Percentiles rank a stretch among this genome's conserved stretches.
Evolutionary conservation across 371 early-diverging fungal species (phyloP).

Genomic region (Mucor saturninus): DNA sequence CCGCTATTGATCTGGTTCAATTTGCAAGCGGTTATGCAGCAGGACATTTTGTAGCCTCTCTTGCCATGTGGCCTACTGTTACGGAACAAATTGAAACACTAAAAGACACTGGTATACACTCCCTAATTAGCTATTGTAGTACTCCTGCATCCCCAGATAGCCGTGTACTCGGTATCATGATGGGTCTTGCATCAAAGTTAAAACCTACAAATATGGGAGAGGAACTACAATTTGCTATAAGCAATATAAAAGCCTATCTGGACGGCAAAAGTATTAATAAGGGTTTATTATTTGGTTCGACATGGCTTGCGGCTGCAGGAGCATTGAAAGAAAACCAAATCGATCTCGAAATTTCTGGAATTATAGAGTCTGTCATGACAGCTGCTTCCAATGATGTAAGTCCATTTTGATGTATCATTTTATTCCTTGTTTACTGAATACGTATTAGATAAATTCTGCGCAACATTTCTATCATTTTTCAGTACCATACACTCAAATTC

Average conservation of each 20-base stretch:
- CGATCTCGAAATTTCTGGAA: conserved; percentile 20
- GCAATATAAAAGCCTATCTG: conserved; percentile 24
- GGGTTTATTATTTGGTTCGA: conserved; percentile 38
- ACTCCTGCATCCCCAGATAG: conserved; percentile 22
- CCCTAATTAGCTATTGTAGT: conserved; percentile 29
- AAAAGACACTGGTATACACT: conserved; percentile 15
- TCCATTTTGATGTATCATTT: background rate
- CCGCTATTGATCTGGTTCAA: conserved; percentile 40
- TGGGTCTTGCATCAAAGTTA: conserved; percentile 47
- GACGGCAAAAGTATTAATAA: conserved; percentile 22
- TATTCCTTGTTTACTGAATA: background rate
- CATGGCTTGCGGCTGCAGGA: conserved; percentile 40
- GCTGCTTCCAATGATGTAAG: conserved; percentile 36
- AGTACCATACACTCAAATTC: conserved; percentile 30
- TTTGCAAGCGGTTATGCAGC: conserved; percentile 62
- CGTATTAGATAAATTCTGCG: conserved; percentile 13
- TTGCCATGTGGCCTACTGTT: conserved; percentile 55
- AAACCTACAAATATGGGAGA: conserved; percentile 28
- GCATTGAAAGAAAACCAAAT: conserved; percentile 15
- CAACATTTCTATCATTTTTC: conserved; percentile 46
- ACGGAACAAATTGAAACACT: conserved; percentile 38
- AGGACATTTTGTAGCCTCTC: conserved; percentile 44
- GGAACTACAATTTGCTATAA: conserved; percentile 29
- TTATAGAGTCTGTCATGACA: conserved; percentile 28
- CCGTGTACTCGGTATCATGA: conserved; percentile 43